Evolutionary conservation across 805 yeast genomes (phyloP).

Genomic region (Schwanniomyces yamadae): DNA sequence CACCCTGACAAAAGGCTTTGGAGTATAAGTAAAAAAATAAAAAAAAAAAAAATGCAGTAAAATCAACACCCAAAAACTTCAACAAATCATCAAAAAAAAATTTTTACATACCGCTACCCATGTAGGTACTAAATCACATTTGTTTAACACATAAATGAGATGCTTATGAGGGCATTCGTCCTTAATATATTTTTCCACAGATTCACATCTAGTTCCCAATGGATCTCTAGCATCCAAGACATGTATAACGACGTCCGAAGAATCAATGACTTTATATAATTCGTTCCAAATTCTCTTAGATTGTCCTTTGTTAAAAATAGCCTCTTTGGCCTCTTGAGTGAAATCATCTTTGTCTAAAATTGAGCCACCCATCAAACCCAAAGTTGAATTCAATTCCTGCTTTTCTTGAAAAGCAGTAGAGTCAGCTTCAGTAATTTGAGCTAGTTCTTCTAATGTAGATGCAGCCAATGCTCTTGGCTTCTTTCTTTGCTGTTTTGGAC

Average conservation of each 20-base stretch:
- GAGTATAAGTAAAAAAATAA: conserved; percentile 28
- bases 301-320: conserved; percentile 94
- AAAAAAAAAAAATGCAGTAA: conserved; percentile 7
- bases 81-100: conserved; percentile 6
- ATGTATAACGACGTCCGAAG: conserved; percentile 95
- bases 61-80: conserved; percentile 3
- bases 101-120: conserved; percentile 97
- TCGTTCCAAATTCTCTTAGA: conserved; percentile 99
- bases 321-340: conserved; percentile 90
- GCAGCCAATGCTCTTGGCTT: conserved; percentile 77
- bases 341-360: conserved; percentile 68
- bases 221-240: conserved; percentile 98
- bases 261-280: conserved; percentile 92
- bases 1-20: conserved; percentile 89
- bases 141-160: conserved; percentile 88
- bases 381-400: conserved; percentile 67
- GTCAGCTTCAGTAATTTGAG: conserved; percentile 54
- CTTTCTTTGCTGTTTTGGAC: conserved; percentile 92
- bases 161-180: conserved; percentile 97
- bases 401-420: conserved; percentile 67
- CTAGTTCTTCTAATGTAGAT: conserved; percentile 78
- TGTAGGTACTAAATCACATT: conserved; percentile 97
- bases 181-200: conserved; percentile 88
- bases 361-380: conserved; percentile 77
- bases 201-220: conserved; percentile 88